Evolutionary conservation across 805 yeast species (phyloP).

Genomic region (Saccharomycopsis capsularis): DNA sequence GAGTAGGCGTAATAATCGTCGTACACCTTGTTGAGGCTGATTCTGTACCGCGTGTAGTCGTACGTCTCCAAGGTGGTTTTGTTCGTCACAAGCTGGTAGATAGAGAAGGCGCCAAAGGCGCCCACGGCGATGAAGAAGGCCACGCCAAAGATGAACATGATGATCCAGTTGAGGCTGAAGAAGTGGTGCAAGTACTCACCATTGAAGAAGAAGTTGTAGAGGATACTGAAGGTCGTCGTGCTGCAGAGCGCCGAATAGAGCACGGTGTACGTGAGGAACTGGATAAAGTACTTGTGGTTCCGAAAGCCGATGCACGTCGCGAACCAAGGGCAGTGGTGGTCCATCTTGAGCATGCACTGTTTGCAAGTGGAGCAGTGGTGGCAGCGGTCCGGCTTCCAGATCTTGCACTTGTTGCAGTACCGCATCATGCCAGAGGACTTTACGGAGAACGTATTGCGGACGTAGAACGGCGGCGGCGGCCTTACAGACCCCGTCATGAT

Average conservation of each 20-base stretch:
- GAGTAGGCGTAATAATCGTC: slow-evolving; percentile 33
- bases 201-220: slow-evolving; percentile 42
- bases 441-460: slow-evolving; percentile 31
- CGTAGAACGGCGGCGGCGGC: slow-evolving; percentile 30
- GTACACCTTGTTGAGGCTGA: slow-evolving; percentile 33
- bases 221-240: slow-evolving; percentile 32
- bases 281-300: slow-evolving; percentile 76
- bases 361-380: slow-evolving; percentile 82
- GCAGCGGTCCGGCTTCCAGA: slow-evolving; percentile 71
- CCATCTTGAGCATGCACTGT: slow-evolving; percentile 78
- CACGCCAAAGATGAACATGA: slow-evolving; percentile 48
- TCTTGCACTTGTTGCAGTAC: slow-evolving; percentile 62
- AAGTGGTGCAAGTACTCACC: slow-evolving; percentile 35
- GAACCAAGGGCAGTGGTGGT: slow-evolving; percentile 95
- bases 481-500: slow-evolving; percentile 10
- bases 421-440: slow-evolving; percentile 37
- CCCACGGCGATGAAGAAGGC: slow-evolving; percentile 50
- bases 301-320: slow-evolving; percentile 77
- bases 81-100: slow-evolving; percentile 56
- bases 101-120: slow-evolving; percentile 49
- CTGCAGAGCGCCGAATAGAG: slow-evolving; percentile 40
- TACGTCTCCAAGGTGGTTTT: slow-evolving; percentile 77
- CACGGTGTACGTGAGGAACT: slow-evolving; percentile 54
- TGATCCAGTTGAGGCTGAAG: slow-evolving; percentile 52
- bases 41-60: slow-evolving; percentile 43